phyloP scores from a whole-genome alignment of 306 rosid species.

The Clitoria ternatea region DNA sequence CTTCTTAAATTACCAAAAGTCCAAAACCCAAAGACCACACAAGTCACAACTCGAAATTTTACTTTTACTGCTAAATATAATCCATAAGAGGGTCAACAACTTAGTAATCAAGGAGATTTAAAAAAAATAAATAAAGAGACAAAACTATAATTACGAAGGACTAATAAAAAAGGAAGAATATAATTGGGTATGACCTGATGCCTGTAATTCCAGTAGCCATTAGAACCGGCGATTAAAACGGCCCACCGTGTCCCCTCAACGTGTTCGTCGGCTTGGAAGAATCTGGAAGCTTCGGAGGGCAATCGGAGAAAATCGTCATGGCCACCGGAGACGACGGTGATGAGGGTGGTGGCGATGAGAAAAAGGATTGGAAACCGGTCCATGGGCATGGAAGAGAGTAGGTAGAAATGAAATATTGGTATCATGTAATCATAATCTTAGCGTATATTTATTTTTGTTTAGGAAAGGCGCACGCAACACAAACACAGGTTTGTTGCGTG shows the following conservation, averaged over 20 bases:
- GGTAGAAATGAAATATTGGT: background rate
- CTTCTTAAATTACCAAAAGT: background rate
- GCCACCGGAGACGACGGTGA: conserved; percentile 26
- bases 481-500: background rate
- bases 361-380: conserved; percentile 23
- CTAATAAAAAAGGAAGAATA: background rate
- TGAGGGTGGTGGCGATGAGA: conserved; percentile 29
- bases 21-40: background rate
- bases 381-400: conserved; percentile 26
- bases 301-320: conserved; percentile 57
- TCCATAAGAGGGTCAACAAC: background rate
- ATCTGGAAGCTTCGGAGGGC: conserved; percentile 68
- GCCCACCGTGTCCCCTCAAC: conserved; percentile 79
- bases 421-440: too few species aligned
- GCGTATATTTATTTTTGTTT: too few species aligned
- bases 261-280: conserved; percentile 36
- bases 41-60: background rate
- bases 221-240: conserved; percentile 84
- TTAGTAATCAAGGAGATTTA: background rate
- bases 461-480: too few species aligned
- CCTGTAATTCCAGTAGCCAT: conserved; percentile 97
- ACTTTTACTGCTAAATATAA: background rate
- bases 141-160: background rate
- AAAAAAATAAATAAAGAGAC: background rate
- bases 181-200: conserved; percentile 56